Percentiles rank a stretch among this genome's conserved stretches.
phyloP scores from a whole-genome alignment of 495 filamentous ascomycete species.

The Xylaria scruposa region DNA sequence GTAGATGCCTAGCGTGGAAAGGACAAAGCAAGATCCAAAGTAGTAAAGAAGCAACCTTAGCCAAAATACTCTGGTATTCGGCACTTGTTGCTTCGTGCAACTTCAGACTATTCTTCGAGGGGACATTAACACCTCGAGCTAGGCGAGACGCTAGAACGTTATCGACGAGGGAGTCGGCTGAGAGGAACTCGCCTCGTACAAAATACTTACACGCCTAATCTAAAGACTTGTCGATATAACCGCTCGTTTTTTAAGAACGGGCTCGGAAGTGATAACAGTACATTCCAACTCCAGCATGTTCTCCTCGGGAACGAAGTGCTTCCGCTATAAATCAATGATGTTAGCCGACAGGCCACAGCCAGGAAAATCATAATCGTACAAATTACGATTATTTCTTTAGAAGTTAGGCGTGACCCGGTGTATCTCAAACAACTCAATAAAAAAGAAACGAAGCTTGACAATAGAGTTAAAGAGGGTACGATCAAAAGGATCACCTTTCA shows the following conservation, averaged over 20 bases:
- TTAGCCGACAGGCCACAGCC: slow-evolving; percentile 82
- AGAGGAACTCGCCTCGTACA: too few relatives aligned
- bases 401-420: slow-evolving; percentile 71
- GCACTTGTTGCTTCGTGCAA: too few relatives aligned
- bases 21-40: neutral
- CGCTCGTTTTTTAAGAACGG: too few relatives aligned
- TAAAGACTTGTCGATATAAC: too few relatives aligned
- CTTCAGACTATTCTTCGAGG: too few relatives aligned
- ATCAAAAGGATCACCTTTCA: slow-evolving; percentile 53
- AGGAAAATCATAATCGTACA: slow-evolving; percentile 85
- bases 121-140: too few relatives aligned
- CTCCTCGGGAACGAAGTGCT: slow-evolving; percentile 88
- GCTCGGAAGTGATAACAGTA: too few relatives aligned
- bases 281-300: slow-evolving; percentile 75
- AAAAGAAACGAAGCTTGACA: slow-evolving; percentile 50
- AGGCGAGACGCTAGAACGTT: too few relatives aligned
- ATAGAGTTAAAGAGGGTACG: slow-evolving; percentile 52
- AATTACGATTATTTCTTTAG: slow-evolving; percentile 71
- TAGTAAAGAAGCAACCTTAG: slow-evolving; percentile 51
- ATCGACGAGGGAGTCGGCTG: too few relatives aligned
- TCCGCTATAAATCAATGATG: slow-evolving; percentile 90
- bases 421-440: slow-evolving; percentile 60
- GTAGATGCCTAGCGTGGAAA: neutral
- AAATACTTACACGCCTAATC: too few relatives aligned
- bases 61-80: slow-evolving; percentile 53